These are phyloP conservation scores for Aureoboletus auriporus DNA, from an alignment of 768 basidiomycete genomes.

Conservation along the genomic window DNA sequence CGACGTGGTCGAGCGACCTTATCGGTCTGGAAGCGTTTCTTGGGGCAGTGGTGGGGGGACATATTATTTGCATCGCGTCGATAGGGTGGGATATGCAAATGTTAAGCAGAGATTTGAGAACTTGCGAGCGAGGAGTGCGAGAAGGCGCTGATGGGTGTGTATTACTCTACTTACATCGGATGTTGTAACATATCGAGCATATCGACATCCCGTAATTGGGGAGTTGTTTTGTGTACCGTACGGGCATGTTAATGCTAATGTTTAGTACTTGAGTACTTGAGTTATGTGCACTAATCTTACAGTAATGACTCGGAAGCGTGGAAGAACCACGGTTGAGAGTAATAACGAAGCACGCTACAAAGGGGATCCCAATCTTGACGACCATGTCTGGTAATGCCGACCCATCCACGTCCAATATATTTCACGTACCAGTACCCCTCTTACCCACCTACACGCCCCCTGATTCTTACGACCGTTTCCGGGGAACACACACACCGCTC, in stretches of 20 bases:
- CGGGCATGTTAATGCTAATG: too few species aligned
- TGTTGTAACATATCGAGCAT: constrained; percentile 13
- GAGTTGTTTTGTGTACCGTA: too few species aligned
- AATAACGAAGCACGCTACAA: too few species aligned
- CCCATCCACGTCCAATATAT: constrained; percentile 12
- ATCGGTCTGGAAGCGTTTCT: constrained; percentile 72
- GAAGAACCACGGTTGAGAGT: too few species aligned
- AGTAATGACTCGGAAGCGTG: too few species aligned
- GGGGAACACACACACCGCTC: constrained; percentile 55
- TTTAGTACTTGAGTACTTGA: too few species aligned
- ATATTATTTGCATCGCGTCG: constrained; percentile 76
- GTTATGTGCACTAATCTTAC: too few species aligned
- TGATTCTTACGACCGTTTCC: constrained; percentile 50
- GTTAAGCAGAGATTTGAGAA: constrained; percentile 56
- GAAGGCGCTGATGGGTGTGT: constrained; percentile 18
- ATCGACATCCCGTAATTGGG: too few species aligned
- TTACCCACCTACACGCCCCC: constrained; percentile 34
- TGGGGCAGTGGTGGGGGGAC: constrained; percentile 72
- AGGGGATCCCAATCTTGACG: not conserved
- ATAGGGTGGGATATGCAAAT: constrained; percentile 64
- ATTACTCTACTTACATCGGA: too few species aligned
- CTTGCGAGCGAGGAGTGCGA: constrained; percentile 32
- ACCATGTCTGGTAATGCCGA: constrained; percentile 15
- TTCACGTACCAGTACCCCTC: constrained; percentile 19
- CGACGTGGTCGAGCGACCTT: constrained; percentile 64